Evolutionary conservation across 495 filamentous ascomycete genomes (phyloP).

Genomic region (Xylaria castorea): DNA sequence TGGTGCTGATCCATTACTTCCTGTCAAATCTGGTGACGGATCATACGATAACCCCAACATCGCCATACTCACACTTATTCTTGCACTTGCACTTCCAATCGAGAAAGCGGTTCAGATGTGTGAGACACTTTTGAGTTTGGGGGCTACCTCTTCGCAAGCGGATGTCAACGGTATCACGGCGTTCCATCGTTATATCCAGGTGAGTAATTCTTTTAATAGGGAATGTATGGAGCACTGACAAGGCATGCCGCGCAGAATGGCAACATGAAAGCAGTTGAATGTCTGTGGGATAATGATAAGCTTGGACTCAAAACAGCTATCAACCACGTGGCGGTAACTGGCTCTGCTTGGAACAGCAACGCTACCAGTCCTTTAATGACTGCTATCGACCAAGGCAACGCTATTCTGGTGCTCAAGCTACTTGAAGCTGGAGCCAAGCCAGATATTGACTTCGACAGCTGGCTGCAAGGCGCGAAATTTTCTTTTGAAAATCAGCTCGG

Average conservation of each 20-base stretch:
- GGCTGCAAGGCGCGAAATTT: constrained; percentile 51
- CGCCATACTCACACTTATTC: constrained; percentile 69
- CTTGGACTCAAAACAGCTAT: constrained; percentile 17
- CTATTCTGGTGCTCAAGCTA: constrained; percentile 46
- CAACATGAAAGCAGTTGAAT: constrained; percentile 4
- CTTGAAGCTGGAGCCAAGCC: constrained; percentile 49
- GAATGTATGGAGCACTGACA: not conserved
- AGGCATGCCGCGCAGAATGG: not conserved
- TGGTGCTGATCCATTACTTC: constrained; percentile 74
- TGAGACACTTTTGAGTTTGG: constrained; percentile 67
- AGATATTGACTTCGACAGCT: constrained; percentile 53
- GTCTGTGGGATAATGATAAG: constrained; percentile 53
- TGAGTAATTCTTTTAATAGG: constrained; percentile 8
- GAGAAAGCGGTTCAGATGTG: constrained; percentile 67
- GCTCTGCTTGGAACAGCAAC: constrained; percentile 36
- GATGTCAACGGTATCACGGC: constrained; percentile 65
- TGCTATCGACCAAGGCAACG: constrained; percentile 43
- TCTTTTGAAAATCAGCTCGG: constrained; percentile 28
- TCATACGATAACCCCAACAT: constrained; percentile 51
- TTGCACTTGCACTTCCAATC: constrained; percentile 63
- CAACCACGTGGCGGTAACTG: constrained; percentile 48
- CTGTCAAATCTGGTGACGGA: constrained; percentile 64
- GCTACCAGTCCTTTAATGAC: constrained; percentile 46
- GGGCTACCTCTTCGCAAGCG: constrained; percentile 75
- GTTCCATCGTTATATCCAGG: constrained; percentile 62